Conservation (phyloP, 2,329 filamentous ascomycete genomes). For the Daldinia sp. region DNA sequence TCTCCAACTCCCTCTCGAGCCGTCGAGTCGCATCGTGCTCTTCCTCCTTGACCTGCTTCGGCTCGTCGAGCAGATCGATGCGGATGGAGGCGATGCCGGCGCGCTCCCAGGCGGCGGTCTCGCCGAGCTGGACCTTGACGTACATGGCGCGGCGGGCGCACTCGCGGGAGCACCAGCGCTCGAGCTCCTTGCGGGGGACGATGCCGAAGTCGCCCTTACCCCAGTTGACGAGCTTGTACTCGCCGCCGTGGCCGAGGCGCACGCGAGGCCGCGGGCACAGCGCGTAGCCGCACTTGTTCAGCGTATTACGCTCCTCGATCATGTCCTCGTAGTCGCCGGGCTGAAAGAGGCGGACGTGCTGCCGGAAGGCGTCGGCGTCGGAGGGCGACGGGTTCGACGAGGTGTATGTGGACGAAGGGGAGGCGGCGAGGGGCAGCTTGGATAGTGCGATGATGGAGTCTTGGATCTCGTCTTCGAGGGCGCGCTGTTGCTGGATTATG, state of each 20-base stretch:
- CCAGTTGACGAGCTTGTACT: constrained; percentile 73
- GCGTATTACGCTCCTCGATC: constrained; percentile 88
- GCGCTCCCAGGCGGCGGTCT: constrained; percentile 87
- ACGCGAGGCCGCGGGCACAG: constrained; percentile 78
- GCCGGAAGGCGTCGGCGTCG: constrained; percentile 70
- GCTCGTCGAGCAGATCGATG: constrained; percentile 77
- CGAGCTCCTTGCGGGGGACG: constrained; percentile 76
- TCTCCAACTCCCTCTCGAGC: constrained; percentile 54
- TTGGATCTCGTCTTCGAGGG: constrained; percentile 79
- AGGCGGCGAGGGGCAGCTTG: constrained; percentile 62
- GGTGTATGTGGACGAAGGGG: constrained; percentile 41
- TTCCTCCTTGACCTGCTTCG: constrained; percentile 55
- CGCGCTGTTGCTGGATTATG: constrained; percentile 84
- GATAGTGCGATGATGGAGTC: constrained; percentile 78
- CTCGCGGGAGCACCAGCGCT: constrained; percentile 86
- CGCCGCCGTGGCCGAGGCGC: constrained; percentile 66
- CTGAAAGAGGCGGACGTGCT: constrained; percentile 78
- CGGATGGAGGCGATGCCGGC: constrained; percentile 65
- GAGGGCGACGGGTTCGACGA: constrained; percentile 17
- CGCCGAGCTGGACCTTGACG: constrained; percentile 87
- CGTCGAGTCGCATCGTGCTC: constrained; percentile 48
- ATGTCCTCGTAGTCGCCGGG: constrained; percentile 90
- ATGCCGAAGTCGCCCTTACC: constrained; percentile 71
- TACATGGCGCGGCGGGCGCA: constrained; percentile 87
- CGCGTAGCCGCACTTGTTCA: constrained; percentile 83